Evolutionary conservation across 352 stramenopile species (phyloP), one percentile per base, ranked within the genome.

Genomic region (Phytopythium sindhum): DNA sequence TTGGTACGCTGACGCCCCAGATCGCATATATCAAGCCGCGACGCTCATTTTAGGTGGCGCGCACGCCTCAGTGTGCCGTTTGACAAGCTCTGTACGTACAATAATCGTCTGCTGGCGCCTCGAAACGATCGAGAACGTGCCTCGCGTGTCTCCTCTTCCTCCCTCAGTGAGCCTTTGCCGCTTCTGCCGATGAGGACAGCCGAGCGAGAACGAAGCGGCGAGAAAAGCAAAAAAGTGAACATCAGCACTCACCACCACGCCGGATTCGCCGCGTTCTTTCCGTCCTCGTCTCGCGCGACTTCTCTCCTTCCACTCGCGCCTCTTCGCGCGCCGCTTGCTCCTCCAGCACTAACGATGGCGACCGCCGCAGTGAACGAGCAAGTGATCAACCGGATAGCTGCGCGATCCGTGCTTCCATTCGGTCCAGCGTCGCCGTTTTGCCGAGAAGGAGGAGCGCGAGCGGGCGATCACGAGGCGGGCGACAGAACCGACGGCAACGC

Each of bases 401-500:
- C 31, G 31, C 31, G 31, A 9, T 37, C 31, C 31, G 9, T 10
- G 31, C 47, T 31, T 21, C 53, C 31, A 2, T 44, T 59, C 33
- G 19, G 53, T 59, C 53, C 53, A 45, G 53, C 33, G 53, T 1
- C 33, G 31, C 12, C 53, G 53, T 42, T 59, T 59, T 44, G 29
- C 39, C 15, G n/a, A 42, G 35, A 59, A 59, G 33, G 19, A 41
- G 8, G 45, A 37, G 9, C 31, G 9, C 51, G 31, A 35, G 53
- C 53, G 53, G 48, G 12, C 29, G 53, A 48, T 44, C 26, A 35
- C 35, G 33, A 45, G 31, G 31, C 31, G 31, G 17, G 28, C 28
- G 21, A 59, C 6, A 45, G 17, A 33, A 24, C 19, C 50, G 19
- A 37, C 26, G 17, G 17, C 17, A 26, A 21, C 15, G 31, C 4